phyloP scores from a whole-genome alignment of 441 rosid species.

The Populus hybrid region DNA sequence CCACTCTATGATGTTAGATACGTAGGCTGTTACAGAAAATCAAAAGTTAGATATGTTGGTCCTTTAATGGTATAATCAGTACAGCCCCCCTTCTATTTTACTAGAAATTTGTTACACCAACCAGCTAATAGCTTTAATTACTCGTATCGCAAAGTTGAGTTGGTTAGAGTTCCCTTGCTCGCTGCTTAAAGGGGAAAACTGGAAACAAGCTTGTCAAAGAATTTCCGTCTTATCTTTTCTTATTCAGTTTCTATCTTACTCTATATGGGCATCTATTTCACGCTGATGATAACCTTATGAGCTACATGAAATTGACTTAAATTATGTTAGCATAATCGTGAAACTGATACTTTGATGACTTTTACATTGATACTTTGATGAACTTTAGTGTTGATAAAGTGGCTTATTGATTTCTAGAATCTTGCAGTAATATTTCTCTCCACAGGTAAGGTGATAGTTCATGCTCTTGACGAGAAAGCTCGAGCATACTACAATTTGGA shows the following conservation, averaged over 20 bases:
- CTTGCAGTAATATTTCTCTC: not conserved
- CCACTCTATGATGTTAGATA: not conserved
- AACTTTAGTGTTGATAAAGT: not conserved
- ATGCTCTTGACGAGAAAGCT: constrained; percentile 95
- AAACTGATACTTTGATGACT: not conserved
- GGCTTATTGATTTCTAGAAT: not conserved
- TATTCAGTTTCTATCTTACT: not conserved
- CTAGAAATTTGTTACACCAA: not conserved
- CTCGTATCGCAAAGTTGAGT: not conserved
- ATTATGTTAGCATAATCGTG: not conserved
- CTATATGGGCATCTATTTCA: not conserved
- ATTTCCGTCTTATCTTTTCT: not conserved
- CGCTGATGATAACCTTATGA: not conserved
- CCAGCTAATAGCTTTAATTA: not conserved
- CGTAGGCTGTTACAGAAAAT: not conserved
- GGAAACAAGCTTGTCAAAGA: not conserved
- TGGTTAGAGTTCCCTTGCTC: not conserved
- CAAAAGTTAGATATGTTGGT: not conserved
- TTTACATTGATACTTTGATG: not conserved
- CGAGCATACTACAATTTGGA: constrained; percentile 85
- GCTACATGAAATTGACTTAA: not conserved
- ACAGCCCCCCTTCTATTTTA: not conserved
- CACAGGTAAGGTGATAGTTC: constrained; percentile 76
- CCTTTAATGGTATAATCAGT: not conserved
- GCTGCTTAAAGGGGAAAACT: not conserved